Evolutionary conservation across 441 rosid species (phyloP).

Genomic region (Biscutella laevigata): DNA sequence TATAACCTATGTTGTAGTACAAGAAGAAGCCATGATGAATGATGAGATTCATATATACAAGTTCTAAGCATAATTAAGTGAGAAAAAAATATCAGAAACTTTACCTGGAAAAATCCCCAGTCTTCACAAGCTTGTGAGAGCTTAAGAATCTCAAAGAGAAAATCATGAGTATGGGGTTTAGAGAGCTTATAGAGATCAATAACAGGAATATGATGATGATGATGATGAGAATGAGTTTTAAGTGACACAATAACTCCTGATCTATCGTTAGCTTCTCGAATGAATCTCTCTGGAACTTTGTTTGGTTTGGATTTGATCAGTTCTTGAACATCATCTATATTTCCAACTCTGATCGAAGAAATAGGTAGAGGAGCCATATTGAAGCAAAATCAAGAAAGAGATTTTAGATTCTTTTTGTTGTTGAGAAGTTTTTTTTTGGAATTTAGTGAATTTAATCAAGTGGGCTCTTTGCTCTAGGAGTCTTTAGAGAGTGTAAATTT

Average conservation of each 20-base stretch:
- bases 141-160: conserved; percentile 28
- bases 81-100: neutral
- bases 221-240: conserved; percentile 13
- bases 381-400: conserved; percentile 7
- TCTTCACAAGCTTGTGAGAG: conserved; percentile 52
- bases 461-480: conserved; percentile 8
- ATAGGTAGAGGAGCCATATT: conserved; percentile 45
- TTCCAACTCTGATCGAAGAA: conserved; percentile 41
- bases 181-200: conserved; percentile 47
- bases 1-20: conserved; percentile 32
- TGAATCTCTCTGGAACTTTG: conserved; percentile 47
- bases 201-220: conserved; percentile 38
- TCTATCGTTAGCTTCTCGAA: conserved; percentile 40
- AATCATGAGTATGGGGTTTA: conserved; percentile 27
- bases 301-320: conserved; percentile 40
- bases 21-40: neutral
- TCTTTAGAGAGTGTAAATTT: conserved; percentile 18
- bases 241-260: conserved; percentile 23
- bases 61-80: neutral
- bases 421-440: neutral
- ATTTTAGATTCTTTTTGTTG: neutral
- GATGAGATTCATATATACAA: neutral
- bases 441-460: conserved; percentile 3
- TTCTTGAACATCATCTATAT: conserved; percentile 62
- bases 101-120: conserved; percentile 72